phyloP scores from a whole-genome alignment of 2,329 filamentous ascomycete species.

The Colletotrichum sp. region DNA sequence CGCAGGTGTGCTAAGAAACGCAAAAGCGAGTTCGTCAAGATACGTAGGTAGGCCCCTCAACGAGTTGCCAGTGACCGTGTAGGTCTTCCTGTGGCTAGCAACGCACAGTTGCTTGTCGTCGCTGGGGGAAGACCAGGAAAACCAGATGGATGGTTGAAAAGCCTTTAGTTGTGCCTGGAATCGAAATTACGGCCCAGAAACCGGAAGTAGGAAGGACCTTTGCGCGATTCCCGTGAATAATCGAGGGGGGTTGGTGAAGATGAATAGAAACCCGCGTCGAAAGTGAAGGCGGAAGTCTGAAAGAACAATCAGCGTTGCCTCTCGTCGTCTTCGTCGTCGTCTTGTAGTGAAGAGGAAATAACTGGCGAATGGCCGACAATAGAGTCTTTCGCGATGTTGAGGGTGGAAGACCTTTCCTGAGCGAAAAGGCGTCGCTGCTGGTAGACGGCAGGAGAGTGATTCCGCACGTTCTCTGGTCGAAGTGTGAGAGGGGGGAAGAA shows the following conservation, averaged over 20 bases:
- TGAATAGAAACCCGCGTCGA: accelerated
- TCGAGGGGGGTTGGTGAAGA: background rate
- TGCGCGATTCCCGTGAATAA: background rate
- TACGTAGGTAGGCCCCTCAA: no score
- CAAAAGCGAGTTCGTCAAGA: no score
- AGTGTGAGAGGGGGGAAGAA: background rate
- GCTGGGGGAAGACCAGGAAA: no score
- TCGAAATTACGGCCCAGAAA: no score
- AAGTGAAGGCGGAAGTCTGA: accelerated
- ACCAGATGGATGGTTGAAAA: no score
- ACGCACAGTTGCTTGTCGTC: no score
- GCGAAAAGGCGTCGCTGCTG: background rate
- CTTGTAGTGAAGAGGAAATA: background rate
- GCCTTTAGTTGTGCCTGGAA: no score
- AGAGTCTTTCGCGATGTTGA: background rate
- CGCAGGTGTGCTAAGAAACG: no score
- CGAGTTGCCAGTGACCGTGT: no score
- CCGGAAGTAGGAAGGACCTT: background rate
- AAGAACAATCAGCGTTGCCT: background rate
- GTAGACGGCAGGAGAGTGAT: background rate
- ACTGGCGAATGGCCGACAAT: accelerated
- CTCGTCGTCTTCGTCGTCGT: background rate
- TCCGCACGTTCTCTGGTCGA: background rate
- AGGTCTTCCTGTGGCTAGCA: no score
- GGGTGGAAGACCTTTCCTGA: background rate